Percentiles rank a stretch among this genome's conserved stretches.
These are phyloP conservation scores for Alternaria atra DNA, from an alignment of 2,329 filamentous ascomycete genomes.

Conservation along the genomic window DNA sequence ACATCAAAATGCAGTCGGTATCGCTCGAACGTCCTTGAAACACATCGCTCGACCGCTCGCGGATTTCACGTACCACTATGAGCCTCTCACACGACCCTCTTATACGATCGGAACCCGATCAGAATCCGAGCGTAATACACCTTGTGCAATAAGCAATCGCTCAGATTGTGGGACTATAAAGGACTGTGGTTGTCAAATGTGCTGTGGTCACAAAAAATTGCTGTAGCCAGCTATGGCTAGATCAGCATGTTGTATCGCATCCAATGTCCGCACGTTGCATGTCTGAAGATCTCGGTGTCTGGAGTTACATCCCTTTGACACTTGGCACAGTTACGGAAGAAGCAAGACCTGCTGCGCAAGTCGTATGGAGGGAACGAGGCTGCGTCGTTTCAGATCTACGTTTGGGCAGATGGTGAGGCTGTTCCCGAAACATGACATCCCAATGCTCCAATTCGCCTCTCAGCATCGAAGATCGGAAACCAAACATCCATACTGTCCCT, in stretches of 20 bases:
- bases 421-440: slow-evolving; percentile 31
- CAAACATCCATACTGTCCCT: slow-evolving; percentile 23
- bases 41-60: neutral
- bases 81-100: neutral
- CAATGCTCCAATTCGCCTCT: slow-evolving; percentile 8
- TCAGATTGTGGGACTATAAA: neutral
- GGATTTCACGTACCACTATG: neutral
- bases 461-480: slow-evolving; percentile 19
- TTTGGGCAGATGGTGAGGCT: slow-evolving; percentile 38
- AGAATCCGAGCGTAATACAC: neutral
- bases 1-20: neutral
- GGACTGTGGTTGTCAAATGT: neutral
- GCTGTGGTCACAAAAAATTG: neutral
- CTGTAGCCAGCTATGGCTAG: neutral
- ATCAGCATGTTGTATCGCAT: neutral
- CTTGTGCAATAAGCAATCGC: neutral
- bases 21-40: neutral
- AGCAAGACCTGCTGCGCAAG: slow-evolving; percentile 1
- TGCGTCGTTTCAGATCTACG: slow-evolving; percentile 38
- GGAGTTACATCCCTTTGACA: neutral
- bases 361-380: slow-evolving; percentile 9
- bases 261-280: neutral
- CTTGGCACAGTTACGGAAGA: neutral
- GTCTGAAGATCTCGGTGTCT: neutral
- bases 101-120: neutral